phyloP scores from a whole-genome alignment of 2,329 filamentous ascomycete species.

The Polychaeton citri region DNA sequence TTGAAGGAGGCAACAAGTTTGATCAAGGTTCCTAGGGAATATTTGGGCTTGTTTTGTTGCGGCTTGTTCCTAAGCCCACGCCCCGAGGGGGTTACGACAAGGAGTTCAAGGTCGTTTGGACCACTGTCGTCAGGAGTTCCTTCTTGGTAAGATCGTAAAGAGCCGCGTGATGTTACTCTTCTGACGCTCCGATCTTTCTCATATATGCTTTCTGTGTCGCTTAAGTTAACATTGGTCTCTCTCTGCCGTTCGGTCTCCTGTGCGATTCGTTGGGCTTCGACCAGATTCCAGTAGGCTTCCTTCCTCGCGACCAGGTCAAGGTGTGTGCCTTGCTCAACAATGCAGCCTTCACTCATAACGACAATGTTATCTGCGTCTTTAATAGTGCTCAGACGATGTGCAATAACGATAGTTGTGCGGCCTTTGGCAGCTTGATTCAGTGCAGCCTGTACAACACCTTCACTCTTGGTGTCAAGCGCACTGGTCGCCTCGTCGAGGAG shows the following conservation, averaged over 20 bases:
- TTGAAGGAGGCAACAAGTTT: conserved; percentile 75
- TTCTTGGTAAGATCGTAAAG: conserved; percentile 12
- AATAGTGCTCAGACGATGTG: conserved; percentile 89
- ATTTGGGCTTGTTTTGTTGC: conserved; percentile 41
- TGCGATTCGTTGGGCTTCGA: conserved; percentile 75
- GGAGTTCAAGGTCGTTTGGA: conserved; percentile 49
- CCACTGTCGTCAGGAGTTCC: conserved; percentile 25
- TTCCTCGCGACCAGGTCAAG: conserved; percentile 57
- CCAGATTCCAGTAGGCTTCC: conserved; percentile 70
- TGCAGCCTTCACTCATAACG: conserved; percentile 73
- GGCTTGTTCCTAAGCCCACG: conserved; percentile 48
- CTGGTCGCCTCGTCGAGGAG: conserved; percentile 92
- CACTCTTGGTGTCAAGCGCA: conserved; percentile 84
- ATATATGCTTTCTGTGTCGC: conserved; percentile 19
- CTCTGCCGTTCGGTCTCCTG: conserved; percentile 45
- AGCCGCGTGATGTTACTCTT: conserved; percentile 6
- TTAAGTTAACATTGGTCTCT: conserved; percentile 23
- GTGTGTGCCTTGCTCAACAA: conserved; percentile 86
- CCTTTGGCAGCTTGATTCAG: conserved; percentile 75
- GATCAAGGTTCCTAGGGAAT: conserved; percentile 62
- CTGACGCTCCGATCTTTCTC: conserved; percentile 15
- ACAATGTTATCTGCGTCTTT: conserved; percentile 91
- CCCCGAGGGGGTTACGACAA: conserved; percentile 49
- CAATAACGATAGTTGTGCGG: conserved; percentile 90
- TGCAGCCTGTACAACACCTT: conserved; percentile 86